A percentile compares a stretch with the other conserved stretches of the same genome.
Conservation (phyloP, 2,329 filamentous ascomycete species). For the Sphaerulina musiva region DNA sequence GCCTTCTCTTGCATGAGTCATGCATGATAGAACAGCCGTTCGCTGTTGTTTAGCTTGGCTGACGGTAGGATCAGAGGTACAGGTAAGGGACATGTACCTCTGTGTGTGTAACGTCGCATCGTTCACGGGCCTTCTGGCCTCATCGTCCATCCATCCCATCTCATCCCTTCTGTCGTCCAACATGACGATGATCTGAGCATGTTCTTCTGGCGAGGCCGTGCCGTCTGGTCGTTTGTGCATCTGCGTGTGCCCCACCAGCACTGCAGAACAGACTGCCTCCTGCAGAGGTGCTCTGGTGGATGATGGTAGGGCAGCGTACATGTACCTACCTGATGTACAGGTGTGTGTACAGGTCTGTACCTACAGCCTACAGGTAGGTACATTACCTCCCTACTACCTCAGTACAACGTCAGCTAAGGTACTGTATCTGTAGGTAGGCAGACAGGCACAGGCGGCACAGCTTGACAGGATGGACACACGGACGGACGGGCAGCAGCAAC, state of each 20-base stretch:
- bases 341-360: too few relatives aligned
- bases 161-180: not conserved
- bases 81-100: not conserved
- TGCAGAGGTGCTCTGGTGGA: too few relatives aligned
- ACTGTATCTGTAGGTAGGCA: too few relatives aligned
- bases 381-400: too few relatives aligned
- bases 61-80: too few relatives aligned
- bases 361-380: too few relatives aligned
- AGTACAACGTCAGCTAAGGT: not conserved
- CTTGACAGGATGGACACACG: slow-evolving; percentile 5
- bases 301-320: too few relatives aligned
- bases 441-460: not conserved
- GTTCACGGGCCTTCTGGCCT: not conserved
- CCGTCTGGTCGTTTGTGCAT: slow-evolving; percentile 8
- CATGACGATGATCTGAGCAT: slow-evolving; percentile 1
- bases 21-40: too few relatives aligned
- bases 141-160: not conserved
- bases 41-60: too few relatives aligned
- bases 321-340: not conserved
- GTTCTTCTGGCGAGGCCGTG: not conserved
- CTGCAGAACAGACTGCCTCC: not conserved
- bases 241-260: not conserved
- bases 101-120: not conserved
- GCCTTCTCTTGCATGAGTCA: too few relatives aligned
- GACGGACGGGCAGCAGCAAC: not conserved